Base-by-base conservation (phyloP, 768 basidiomycete genomes). In the Boletus sp. region DNA sequence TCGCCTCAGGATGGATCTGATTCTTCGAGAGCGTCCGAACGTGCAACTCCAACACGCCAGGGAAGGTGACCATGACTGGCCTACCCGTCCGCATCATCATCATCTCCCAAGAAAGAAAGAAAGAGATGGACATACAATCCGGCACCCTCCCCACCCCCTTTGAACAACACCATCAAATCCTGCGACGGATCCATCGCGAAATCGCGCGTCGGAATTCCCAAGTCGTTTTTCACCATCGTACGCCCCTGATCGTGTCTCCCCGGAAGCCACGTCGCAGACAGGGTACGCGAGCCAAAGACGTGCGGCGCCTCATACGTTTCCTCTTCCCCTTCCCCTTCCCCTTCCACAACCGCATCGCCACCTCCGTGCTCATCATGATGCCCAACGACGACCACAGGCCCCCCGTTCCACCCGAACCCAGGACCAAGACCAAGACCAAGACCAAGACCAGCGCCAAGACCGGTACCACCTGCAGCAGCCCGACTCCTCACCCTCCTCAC, bases 101-200 rank as follows among this genome's bases (percentile, higher is more conserved):
- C 35, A 14, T 27, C 27, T 5, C 2, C 9, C 34, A 30, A 7
- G 25, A 29, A 11, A 17, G 5, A 11, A 3, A 21, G 11, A 4
- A 35, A 6, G 6, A 19, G 17, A 15, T 2, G 9, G 39, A 60
- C 63, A 35, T 15, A 70, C 66, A 60, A 29, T 7, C 34, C 48
- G 8, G n/a, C 13, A 1, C 55, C 53, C 4, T 56, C 63, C 29
- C 64, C 64, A 25, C 63, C 62, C 47, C 62, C 62, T 47, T 63
- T 64, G 15, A 82, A 65, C 15, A 81, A 63, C 8, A 79, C 74
- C 35, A 85, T 70, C 43, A 86, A 61, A 57, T 86, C 83, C 64
- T 86, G 85, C 5, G 80, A 76, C 1, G 85, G 83, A 59, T 86
- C 84, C n/a, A 85, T 79, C 0, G 81, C 83, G 55, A 85, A 83